Percentiles rank a stretch among this genome's conserved stretches.
These are phyloP conservation scores for Ricinus communis DNA, from an alignment of 345 rosid genomes.

Conservation along the genomic window DNA sequence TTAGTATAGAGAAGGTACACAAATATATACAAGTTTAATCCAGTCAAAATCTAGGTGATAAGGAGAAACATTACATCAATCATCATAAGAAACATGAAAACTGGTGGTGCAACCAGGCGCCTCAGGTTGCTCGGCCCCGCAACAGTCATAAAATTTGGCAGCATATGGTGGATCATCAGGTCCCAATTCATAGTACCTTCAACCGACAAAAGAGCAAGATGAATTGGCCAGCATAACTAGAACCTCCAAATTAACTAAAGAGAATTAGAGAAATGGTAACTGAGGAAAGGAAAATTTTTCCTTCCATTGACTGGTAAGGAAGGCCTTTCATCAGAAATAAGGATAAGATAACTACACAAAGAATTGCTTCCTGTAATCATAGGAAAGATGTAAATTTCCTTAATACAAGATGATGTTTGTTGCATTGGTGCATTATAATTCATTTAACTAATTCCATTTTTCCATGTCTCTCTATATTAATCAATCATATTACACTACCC, in stretches of 20 bases:
- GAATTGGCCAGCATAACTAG: neutral
- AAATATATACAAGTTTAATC: slow-evolving; percentile 12
- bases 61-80: slow-evolving; percentile 28
- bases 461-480: neutral
- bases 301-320: neutral
- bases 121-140: slow-evolving; percentile 87
- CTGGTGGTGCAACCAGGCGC: slow-evolving; percentile 74
- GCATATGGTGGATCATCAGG: slow-evolving; percentile 88
- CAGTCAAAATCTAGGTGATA: slow-evolving; percentile 5
- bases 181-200: slow-evolving; percentile 82
- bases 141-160: slow-evolving; percentile 90
- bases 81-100: slow-evolving; percentile 72
- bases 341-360: neutral
- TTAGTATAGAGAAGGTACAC: neutral
- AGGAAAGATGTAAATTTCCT: neutral
- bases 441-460: neutral
- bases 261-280: neutral
- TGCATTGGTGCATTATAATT: neutral
- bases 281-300: neutral
- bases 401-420: neutral
- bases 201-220: slow-evolving; percentile 19
- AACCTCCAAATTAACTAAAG: neutral
- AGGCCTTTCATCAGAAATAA: neutral
- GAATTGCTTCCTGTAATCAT: neutral
- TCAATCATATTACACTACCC: neutral